These are phyloP conservation scores for Pichia rugopelliculosa DNA, from an alignment of 805 yeast species.

Conservation along the genomic window DNA sequence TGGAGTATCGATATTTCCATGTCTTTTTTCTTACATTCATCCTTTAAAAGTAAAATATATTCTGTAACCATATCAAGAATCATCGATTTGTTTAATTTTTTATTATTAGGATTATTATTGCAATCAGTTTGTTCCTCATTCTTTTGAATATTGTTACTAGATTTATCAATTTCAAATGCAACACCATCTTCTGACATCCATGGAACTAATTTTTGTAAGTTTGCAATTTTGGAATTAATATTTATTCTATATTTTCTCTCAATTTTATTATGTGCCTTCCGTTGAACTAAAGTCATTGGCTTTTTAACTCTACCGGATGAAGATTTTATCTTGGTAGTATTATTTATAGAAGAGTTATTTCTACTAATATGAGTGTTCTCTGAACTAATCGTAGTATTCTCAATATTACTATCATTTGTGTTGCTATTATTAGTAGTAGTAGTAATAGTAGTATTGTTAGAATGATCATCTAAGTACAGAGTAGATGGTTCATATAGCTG, in stretches of 20 bases:
- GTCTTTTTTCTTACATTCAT: constrained; percentile 33
- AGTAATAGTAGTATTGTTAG: background rate
- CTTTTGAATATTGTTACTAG: constrained; percentile 12
- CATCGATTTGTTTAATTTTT: constrained; percentile 56
- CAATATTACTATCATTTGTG: background rate
- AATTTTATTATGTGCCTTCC: constrained; percentile 65
- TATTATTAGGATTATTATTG: constrained; percentile 12
- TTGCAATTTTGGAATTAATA: constrained; percentile 65
- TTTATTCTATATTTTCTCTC: constrained; percentile 67
- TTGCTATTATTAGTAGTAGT: background rate
- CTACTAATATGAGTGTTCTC: background rate
- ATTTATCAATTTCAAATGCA: constrained; percentile 49
- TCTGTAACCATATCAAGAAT: constrained; percentile 63
- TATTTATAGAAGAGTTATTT: background rate
- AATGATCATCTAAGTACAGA: background rate
- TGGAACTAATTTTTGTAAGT: constrained; percentile 59
- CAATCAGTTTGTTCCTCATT: background rate
- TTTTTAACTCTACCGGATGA: constrained; percentile 17
- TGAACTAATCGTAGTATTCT: too few species aligned
- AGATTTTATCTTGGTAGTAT: background rate
- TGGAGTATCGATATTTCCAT: constrained; percentile 4
- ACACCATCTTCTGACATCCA: constrained; percentile 57
- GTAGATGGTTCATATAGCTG: background rate
- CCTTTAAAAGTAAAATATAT: constrained; percentile 48
- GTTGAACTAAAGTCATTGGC: constrained; percentile 36